Conservation (phyloP, 192 early-diverging fungal genomes). For the Coemansia sp. region DNA sequence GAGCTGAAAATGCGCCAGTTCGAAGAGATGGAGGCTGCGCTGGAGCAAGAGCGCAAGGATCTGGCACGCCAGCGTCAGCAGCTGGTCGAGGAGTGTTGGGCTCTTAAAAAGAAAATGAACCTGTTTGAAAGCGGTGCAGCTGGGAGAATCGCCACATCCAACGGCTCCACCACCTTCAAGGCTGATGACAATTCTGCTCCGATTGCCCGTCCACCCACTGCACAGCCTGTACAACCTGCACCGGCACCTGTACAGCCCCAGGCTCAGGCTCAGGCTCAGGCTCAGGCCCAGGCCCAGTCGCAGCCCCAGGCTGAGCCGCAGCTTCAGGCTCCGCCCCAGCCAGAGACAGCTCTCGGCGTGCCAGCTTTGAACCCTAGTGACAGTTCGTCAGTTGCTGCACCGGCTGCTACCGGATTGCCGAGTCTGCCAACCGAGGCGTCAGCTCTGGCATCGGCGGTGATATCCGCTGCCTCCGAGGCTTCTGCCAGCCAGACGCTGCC, state of each 20-base stretch:
- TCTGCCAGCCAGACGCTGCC: not conserved
- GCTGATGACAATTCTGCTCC: conserved; percentile 37
- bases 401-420: not conserved
- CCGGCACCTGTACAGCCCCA: not conserved
- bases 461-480: not conserved
- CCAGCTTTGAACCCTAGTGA: not conserved
- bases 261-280: not conserved
- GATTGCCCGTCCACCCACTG: conserved; percentile 30
- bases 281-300: not conserved
- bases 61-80: conserved; percentile 58
- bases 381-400: not conserved
- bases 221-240: conserved; percentile 15
- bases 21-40: conserved; percentile 81
- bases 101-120: conserved; percentile 49
- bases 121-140: conserved; percentile 44
- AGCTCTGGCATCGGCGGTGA: not conserved
- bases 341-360: not conserved
- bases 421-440: not conserved
- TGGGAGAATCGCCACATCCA: conserved; percentile 14
- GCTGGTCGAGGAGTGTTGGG: conserved; percentile 52
- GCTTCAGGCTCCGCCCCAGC: not conserved
- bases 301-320: not conserved
- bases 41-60: conserved; percentile 86
- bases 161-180: conserved; percentile 20
- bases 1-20: conserved; percentile 94